Conservation (phyloP, 169 alveolate genomes). For the Perkinsus marinus region DNA sequence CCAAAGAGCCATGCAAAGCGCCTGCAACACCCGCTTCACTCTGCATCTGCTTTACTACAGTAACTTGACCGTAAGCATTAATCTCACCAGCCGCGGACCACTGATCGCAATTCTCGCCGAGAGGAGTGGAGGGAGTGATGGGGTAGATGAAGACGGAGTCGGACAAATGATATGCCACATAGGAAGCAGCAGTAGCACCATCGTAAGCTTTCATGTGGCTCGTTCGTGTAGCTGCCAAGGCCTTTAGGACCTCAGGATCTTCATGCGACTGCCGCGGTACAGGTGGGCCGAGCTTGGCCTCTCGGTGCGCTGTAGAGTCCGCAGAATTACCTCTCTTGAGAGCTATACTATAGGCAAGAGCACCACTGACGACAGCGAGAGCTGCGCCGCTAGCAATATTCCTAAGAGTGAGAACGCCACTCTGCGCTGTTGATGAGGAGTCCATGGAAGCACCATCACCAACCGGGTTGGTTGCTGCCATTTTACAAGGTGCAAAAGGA, state of each 20-base stretch:
- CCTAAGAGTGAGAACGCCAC: background rate
- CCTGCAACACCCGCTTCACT: slow-evolving; percentile 49
- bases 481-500: background rate
- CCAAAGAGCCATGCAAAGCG: slow-evolving; percentile 38
- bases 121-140: slow-evolving; percentile 39
- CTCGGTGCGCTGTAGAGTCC: background rate
- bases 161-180: slow-evolving; percentile 40
- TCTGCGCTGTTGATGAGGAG: background rate
- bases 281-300: background rate
- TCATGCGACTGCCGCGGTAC: background rate
- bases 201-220: background rate
- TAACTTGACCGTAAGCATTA: slow-evolving; percentile 35
- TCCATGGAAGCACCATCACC: background rate
- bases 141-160: slow-evolving; percentile 43
- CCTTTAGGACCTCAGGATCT: background rate
- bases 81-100: slow-evolving; percentile 35
- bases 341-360: background rate
- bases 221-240: background rate
- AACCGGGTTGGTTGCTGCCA: background rate
- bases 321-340: background rate
- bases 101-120: slow-evolving; percentile 39
- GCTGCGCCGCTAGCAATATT: background rate
- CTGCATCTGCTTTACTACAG: slow-evolving; percentile 42
- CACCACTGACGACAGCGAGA: background rate
- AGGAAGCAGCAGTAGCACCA: slow-evolving; percentile 39